Evolutionary conservation across 2,329 filamentous ascomycete species (phyloP), one percentile per base, ranked within the genome.

Genomic region (Apiospora saccharicola): DNA sequence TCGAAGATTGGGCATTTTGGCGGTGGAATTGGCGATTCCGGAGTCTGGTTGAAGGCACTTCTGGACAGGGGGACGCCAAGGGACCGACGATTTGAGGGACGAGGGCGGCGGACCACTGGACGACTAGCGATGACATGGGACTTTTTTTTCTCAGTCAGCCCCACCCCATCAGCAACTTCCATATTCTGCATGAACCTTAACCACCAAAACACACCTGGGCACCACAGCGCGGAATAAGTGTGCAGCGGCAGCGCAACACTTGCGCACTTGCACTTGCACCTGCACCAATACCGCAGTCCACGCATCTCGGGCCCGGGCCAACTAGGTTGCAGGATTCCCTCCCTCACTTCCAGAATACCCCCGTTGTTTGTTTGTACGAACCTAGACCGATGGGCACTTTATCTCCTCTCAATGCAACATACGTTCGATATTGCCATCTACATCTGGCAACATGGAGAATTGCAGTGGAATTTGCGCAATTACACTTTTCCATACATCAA

Each of bases 171-270:
- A 61, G 30, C 53, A 22, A 61, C 53, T 61, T 22, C 53, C 53
- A 24, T 64, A 41, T 64, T 41, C 57, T 64, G 57, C 57, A 64
- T 64, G 57, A 64, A 64, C 57, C 57, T 64, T 64, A 64, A 64
- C 57, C 57, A n/a, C 53, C 53, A 37, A 61, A 22, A 16, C 14
- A 61, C 30, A 61, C n/a, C n/a, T n/a, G n/a, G n/a, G n/a, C 30
- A 61, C 7, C 8, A 37, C 14, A 10, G 46, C 46, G 46, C 46
- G 37, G 37, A 41, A 41, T 41, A n/a, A 8, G 26, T 16, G 22
- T 6, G 44, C 8, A 19, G 4, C 16, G 8, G 46, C 46, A 12
- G 46, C 46, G 46, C 46, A 49, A 22, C 37, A 41, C 8, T 41
- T 26, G 49, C 47, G 49, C 49, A 26, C 49, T 57, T 57, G 13